Base-by-base conservation (phyloP, 306 rosid species). In the Quercus mongolica region DNA sequence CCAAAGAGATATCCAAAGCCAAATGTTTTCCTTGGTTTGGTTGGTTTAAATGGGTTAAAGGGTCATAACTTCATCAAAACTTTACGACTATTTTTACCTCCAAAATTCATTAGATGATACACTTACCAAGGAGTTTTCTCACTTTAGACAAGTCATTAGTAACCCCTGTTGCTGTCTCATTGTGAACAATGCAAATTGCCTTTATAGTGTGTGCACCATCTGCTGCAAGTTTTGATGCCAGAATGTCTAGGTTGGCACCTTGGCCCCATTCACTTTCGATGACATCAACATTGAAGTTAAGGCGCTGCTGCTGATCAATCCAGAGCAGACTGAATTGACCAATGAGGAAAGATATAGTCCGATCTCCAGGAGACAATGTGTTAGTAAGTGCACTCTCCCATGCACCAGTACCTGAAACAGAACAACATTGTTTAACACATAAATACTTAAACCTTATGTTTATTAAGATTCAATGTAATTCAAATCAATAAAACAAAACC, bases 311-410 rank as follows among this genome's bases (percentile, higher is more conserved):
- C 90, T 96, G 99, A 86, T 96, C 99, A 46, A 96, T 93, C 99
- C 99, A 96, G 30, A 96, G 98, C 89, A 96, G 86, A 85, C 99
- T 96, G 93, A 96, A 96, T 73, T 96, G 99, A 23, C 99, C 99
- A 18, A 96, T 96, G 84, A 90, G 88, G 85, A 96, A 96, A 3
- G 98, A 91, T 14, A 96, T 92, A 30, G 73, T 93, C 14, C 98
- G 89, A 80, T 96, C 99, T 63, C 99, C 98, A 0, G 99, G 99
- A 51, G 99, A 93, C 78, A 96, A 78, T 75, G 99, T 96, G 87
- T 96, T 96, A 69, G 99, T 96, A 70, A 96, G 94, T 73, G 97
- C 97, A 88, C 99, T 96, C 90, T 96, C 99, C 99, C 99, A 96
- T 72, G 99, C 99, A 72, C 99, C 99, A 79, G 99, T 96, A 69